phyloP scores from a whole-genome alignment of 371 early-diverging fungal species.

The Gilbertella persicaria region DNA sequence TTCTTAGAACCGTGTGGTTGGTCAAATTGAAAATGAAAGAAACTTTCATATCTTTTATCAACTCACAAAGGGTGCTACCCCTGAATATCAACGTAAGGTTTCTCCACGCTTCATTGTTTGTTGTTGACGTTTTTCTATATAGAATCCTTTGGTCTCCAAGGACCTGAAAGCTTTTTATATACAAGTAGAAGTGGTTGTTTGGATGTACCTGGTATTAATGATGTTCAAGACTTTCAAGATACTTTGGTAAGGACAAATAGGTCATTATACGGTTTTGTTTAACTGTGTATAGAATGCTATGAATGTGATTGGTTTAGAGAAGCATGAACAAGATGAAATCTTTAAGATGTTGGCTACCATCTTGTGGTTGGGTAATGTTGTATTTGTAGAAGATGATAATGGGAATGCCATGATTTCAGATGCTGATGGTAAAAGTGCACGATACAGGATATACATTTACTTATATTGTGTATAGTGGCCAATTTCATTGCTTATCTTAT shows the following conservation, averaged over 20 bases:
- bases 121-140: not conserved
- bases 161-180: slow-evolving; percentile 82
- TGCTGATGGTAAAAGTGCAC: slow-evolving; percentile 58
- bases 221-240: slow-evolving; percentile 70
- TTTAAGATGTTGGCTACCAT: slow-evolving; percentile 81
- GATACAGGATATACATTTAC: not conserved
- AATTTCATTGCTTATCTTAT: slow-evolving; percentile 79
- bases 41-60: slow-evolving; percentile 99
- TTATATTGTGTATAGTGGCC: slow-evolving; percentile 48
- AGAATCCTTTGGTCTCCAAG: slow-evolving; percentile 78
- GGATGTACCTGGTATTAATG: slow-evolving; percentile 82
- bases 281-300: slow-evolving; percentile 72
- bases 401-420: slow-evolving; percentile 68
- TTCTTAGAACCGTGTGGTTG: slow-evolving; percentile 86
- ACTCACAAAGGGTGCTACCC: slow-evolving; percentile 78
- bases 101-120: not conserved
- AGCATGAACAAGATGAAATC: slow-evolving; percentile 77
- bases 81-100: slow-evolving; percentile 65
- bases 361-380: slow-evolving; percentile 83
- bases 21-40: slow-evolving; percentile 92
- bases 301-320: slow-evolving; percentile 74
- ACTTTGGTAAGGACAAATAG: slow-evolving; percentile 64
- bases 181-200: slow-evolving; percentile 76
- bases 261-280: too few relatives aligned
- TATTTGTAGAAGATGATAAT: slow-evolving; percentile 70